A percentile compares a stretch with the other conserved stretches of the same genome.
phyloP scores from a whole-genome alignment of 306 rosid genomes.

The Vigna hirtella region DNA sequence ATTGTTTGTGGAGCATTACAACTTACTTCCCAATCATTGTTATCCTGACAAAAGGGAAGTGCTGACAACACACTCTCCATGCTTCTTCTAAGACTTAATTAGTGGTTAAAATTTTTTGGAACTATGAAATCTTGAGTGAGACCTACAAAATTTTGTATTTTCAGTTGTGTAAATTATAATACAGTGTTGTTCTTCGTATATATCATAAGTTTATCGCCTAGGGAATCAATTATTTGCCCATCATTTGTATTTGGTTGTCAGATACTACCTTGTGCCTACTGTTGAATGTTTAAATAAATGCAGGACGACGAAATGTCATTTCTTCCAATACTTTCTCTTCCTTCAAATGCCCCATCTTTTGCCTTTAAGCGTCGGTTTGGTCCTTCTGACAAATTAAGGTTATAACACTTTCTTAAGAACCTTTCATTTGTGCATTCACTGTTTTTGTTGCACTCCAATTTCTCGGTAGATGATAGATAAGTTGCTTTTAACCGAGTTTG shows the following conservation, averaged over 20 bases:
- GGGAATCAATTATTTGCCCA: constrained; percentile 14
- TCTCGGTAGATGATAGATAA: constrained; percentile 1
- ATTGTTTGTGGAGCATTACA: background rate
- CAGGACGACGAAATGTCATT: constrained; percentile 91
- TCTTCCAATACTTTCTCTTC: constrained; percentile 75
- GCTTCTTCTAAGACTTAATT: background rate
- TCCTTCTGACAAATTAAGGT: constrained; percentile 91
- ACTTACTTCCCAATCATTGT: background rate
- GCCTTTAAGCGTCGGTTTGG: constrained; percentile 88
- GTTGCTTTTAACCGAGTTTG: constrained; percentile 10
- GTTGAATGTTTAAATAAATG: constrained; percentile 43
- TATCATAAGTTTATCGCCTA: constrained; percentile 1
- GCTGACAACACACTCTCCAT: background rate
- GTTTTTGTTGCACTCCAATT: constrained; percentile 2
- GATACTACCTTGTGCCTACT: constrained; percentile 7
- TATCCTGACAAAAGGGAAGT: background rate
- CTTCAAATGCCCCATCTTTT: constrained; percentile 83
- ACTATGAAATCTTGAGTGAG: background rate
- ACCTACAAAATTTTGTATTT: background rate
- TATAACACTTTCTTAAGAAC: constrained; percentile 34
- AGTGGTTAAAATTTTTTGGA: background rate
- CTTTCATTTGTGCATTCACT: constrained; percentile 14
- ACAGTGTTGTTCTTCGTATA: background rate
- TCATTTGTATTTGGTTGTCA: constrained; percentile 32
- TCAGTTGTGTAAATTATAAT: background rate